phyloP scores from a whole-genome alignment of 371 early-diverging fungal species.

The Coemansia sp. region DNA sequence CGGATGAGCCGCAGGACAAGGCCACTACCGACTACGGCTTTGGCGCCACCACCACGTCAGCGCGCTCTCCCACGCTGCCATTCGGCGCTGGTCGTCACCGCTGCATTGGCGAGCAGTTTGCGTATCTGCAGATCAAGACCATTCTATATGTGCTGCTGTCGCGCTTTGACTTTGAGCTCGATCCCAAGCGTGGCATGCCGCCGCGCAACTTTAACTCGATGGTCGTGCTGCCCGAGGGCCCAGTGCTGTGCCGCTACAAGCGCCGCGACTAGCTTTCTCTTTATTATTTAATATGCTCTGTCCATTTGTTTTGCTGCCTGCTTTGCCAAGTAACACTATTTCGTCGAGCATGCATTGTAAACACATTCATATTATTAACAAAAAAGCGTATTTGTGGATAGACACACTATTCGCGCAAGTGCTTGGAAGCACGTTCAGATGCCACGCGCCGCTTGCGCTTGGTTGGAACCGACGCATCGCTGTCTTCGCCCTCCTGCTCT shows the following conservation, averaged over 20 bases:
- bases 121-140: conserved; percentile 93
- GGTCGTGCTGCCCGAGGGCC: conserved; percentile 82
- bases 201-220: conserved; percentile 84
- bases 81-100: conserved; percentile 98
- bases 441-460: conserved; percentile 44
- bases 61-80: conserved; percentile 85
- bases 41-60: conserved; percentile 76
- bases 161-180: conserved; percentile 67
- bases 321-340: too few relatives aligned
- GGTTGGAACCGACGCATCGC: conserved; percentile 41
- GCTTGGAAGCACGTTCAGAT: conserved; percentile 43
- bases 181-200: conserved; percentile 69
- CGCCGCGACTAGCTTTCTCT: conserved; percentile 52
- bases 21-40: conserved; percentile 76
- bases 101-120: conserved; percentile 97
- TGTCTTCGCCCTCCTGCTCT: conserved; percentile 37
- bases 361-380: too few relatives aligned
- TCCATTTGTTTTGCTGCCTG: too few relatives aligned
- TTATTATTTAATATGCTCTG: too few relatives aligned
- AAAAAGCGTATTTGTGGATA: not conserved
- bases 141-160: conserved; percentile 78
- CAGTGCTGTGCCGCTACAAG: conserved; percentile 63
- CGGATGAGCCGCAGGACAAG: conserved; percentile 29
- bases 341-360: too few relatives aligned
- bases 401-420: conserved; percentile 20